Evolutionary conservation across 1,139 yeast species (phyloP).

Genomic region (Geotrichum reessii): DNA sequence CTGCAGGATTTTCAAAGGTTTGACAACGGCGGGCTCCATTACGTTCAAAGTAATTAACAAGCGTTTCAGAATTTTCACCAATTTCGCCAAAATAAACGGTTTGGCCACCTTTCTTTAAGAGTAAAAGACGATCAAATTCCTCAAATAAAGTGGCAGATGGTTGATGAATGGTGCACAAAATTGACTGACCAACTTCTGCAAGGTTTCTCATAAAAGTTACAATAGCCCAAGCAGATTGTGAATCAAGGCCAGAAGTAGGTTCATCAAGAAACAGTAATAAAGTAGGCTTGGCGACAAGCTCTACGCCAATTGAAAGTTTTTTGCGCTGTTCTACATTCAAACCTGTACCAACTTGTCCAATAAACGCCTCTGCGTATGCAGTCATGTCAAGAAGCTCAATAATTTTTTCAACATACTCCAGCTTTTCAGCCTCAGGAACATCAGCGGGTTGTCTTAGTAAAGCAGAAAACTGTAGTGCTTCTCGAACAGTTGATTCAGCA

Average conservation of each 20-base stretch:
- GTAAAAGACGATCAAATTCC: slow-evolving; percentile 65
- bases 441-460: slow-evolving; percentile 49
- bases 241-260: slow-evolving; percentile 85
- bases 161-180: slow-evolving; percentile 72
- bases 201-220: slow-evolving; percentile 49
- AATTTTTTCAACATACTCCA: slow-evolving; percentile 52
- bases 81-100: slow-evolving; percentile 75
- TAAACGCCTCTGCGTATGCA: slow-evolving; percentile 53
- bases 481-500: slow-evolving; percentile 52
- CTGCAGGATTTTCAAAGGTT: slow-evolving; percentile 64
- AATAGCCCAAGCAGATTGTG: slow-evolving; percentile 77
- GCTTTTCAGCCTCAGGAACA: slow-evolving; percentile 44
- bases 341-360: slow-evolving; percentile 61
- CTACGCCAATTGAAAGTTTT: slow-evolving; percentile 80
- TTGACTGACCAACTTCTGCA: slow-evolving; percentile 73
- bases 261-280: slow-evolving; percentile 75
- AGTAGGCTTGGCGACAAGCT: slow-evolving; percentile 78
- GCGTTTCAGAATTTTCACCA: slow-evolving; percentile 53
- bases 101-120: slow-evolving; percentile 64
- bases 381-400: slow-evolving; percentile 51
- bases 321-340: slow-evolving; percentile 78
- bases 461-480: slow-evolving; percentile 54
- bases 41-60: slow-evolving; percentile 61
- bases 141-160: slow-evolving; percentile 70
- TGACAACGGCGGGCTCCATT: slow-evolving; percentile 62